Base-by-base conservation (phyloP, 768 basidiomycete species). In the Tremella yokohamensis region DNA sequence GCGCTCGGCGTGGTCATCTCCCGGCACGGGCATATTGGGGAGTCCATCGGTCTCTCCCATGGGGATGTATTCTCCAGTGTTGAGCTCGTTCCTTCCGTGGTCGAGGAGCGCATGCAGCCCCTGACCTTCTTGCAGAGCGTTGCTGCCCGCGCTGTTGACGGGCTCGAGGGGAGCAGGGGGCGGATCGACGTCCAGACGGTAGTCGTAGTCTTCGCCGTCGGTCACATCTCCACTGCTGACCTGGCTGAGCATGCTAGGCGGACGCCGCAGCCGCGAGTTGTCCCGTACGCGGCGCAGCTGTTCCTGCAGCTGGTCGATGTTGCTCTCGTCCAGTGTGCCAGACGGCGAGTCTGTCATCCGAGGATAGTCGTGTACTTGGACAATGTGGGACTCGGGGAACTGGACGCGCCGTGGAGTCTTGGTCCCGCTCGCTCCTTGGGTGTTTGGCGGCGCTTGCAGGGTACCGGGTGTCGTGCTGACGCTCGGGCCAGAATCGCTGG, bases 21-120 rank as follows among this genome's bases (percentile, higher is more conserved):
- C 29, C 4, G 29, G 29, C 29, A 11, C 29, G 40, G 73, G 68
- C 12, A 79, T 65, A 39, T 81, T 79, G 0, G 84, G 84, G 24
- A 89, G 72, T 0, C 87, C 87, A 39, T 83, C 84, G 49, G 80
- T 82, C 72, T 89, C 88, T 49, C 81, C 73, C 0, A 83, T 81
- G 54, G 83, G 83, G 64, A 88, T 85, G 69, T 80, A 86, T 49
- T 60, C 62, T 1, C 61, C 61, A 24, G 59, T 24, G 8, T 67
- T 56, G 67, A 62, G 56, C 58, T 63, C 73, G 56, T 55, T 67
- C 51, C 37, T 61, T 53, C 49, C 54, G 57, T 64, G 62, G 20
- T 64, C 65, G 22, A 63, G 52, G 15, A 62, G 39, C 3, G 58
- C 49, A 15, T 65, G 56, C 18, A 54, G 53, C 48, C 55, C 59